Base-by-base conservation (phyloP, 257 asterid species). In the Pogostemon cablin region DNA sequence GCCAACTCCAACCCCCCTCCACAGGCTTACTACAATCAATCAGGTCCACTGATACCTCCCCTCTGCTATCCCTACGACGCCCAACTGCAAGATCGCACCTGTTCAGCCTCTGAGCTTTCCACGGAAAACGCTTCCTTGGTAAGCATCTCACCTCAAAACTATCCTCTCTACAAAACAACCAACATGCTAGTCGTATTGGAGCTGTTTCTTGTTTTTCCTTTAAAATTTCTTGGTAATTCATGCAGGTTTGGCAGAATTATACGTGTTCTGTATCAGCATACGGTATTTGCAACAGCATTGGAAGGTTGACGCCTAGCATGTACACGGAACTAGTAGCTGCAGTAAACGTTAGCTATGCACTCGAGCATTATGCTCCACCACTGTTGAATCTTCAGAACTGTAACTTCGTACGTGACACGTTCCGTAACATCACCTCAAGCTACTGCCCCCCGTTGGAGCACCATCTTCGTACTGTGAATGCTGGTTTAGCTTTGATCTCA, bases 1-100 rank as follows among this genome's bases (percentile, higher is more conserved):
- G 97, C 99, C 74, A 91, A 95, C 80, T 76, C 84, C 5, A 86
- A 88, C 77, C 97, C 88, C 0, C 78, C 83, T 72, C 85, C 85
- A 15, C 84, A 66, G 67, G 40, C 72, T 62, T 91, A 82, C 63
- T 95, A 78, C 80, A 95, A 95, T 46, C 99, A 95, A 71, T 89
- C 99, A 0, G 99, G 98, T 11, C 93, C 97, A 0, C 3, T 69
- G 20, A 64, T 95, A 55, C 96, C 93, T 57, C 88, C 77, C 20
- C 95, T 95, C 73, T 95, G 99, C 73, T 87, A 88, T 69, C 99
- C 97, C 10, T 95, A 89, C 35, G 92, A 88, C 47, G 72, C 95
- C 34, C 88, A 75, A 69, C 85, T 91, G 67, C 96, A 86, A 65
- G 90, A 89, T 73, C 96, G 83, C 3, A 55, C 71, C 3, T 95